Base-by-base conservation (phyloP, 495 filamentous ascomycete species). In the Aspergillus mulundensis region DNA sequence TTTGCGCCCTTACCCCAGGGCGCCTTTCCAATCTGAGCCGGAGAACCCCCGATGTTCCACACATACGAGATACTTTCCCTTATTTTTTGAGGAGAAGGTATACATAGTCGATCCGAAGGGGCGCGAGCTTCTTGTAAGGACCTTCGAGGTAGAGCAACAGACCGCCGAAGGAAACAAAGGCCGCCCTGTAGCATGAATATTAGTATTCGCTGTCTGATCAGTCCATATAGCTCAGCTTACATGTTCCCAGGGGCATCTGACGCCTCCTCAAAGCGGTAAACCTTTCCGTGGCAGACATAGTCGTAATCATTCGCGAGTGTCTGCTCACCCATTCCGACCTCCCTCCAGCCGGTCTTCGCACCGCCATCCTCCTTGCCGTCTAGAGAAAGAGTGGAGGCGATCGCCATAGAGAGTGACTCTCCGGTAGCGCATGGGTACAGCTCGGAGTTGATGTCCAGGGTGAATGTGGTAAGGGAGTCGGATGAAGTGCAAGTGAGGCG, bases 271-370 rank as follows among this genome's bases (percentile, higher is more conserved):
- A 97, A 97, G 62, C 91, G 86, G 77, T 99, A 99, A 32, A 96
- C 87, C 84, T 97, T 97, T 57, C 94, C 94, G 71, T 96, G 85
- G 71, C 91, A 96, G 43, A 97, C 94, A 70, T 99, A 99, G 63
- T 99, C 95, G 58, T 85, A 99, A 70, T 88, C 84, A 69, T 97
- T 91, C 19, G 94, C 91, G 38, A 99, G 76, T 11, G 84, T 89
- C 48, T 82, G 73, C 67, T 95, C 90, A 28, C 82, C 85, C 69
- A 84, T 78, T 60, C 77, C 80, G 23, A 86, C 78, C 46, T 91
- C 88, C 66, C 90, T 84, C 91, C 91, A 96, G 42, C 91, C 88
- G 3, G 62, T 62, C 72, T 87, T 89, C 11, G 65, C 66, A 12
- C 73, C 72, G 36, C 61, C 64, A 38, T 88, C 85, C 49, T 87